phyloP scores from a whole-genome alignment of 306 rosid species.

The Oxytropis ochrocephala region DNA sequence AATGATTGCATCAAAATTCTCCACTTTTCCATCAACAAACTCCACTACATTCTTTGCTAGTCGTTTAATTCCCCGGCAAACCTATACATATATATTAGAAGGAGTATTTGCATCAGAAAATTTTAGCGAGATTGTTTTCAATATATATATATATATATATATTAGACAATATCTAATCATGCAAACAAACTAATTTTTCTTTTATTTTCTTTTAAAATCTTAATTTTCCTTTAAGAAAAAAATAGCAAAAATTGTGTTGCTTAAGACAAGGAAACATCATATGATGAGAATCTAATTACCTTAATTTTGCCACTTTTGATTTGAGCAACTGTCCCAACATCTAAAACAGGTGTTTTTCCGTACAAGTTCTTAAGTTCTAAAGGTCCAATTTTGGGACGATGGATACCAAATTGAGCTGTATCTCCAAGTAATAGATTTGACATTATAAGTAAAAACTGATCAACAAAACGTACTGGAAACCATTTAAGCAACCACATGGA shows the following conservation, averaged over 20 bases:
- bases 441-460: constrained; percentile 62
- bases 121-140: too few species aligned
- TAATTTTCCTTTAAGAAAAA: not conserved
- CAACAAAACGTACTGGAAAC: constrained; percentile 74
- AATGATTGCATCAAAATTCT: constrained; percentile 64
- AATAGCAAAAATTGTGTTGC: too few species aligned
- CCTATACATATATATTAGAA: constrained; percentile 33
- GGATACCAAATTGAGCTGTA: constrained; percentile 64
- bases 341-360: constrained; percentile 93
- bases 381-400: constrained; percentile 82
- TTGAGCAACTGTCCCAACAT: constrained; percentile 77
- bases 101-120: too few species aligned
- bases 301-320: constrained; percentile 76
- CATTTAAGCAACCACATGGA: constrained; percentile 84
- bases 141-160: constrained; percentile 17
- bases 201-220: not conserved
- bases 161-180: constrained; percentile 11
- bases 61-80: constrained; percentile 62
- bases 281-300: constrained; percentile 27
- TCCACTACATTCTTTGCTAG: constrained; percentile 51
- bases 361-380: constrained; percentile 63
- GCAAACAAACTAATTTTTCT: not conserved
- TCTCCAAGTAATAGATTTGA: constrained; percentile 85
- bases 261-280: too few species aligned
- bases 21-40: constrained; percentile 66